Base-by-base conservation (phyloP, 192 early-diverging fungal species). In the Coemansia sp. region DNA sequence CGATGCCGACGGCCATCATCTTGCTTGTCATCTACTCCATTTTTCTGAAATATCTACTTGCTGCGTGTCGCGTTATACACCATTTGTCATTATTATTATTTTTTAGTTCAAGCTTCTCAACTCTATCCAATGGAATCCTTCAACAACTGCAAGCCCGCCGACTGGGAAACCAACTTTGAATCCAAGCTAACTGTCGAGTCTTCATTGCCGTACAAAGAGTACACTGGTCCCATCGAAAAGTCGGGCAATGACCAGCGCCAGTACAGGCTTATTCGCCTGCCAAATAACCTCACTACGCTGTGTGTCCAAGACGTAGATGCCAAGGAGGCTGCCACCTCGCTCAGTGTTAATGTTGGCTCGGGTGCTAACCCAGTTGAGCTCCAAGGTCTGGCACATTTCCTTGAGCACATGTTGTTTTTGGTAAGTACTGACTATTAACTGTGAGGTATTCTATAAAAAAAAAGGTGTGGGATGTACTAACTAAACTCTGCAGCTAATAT, bases 351-450 rank as follows among this genome's bases (percentile, higher is more conserved):
- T 62, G 87, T 93, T 46, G 91, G 91, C 22, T 76, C 85, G 53
- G 63, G 87, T 44, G 78, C 71, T 36, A 87, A 89, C 70, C 87
- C 87, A 6, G 81, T 81, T 70, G 72, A 87, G 46, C 66, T 91
- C 18, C 84, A 75, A 62, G 91, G 90, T 0, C 77, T 93, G 15
- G 91, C 90, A 0, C 91, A 93, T 62, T 92, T 90, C 52, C 84
- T 87, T 65, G 90, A 92, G 70, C 90, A 93, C 66, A 65, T 92
- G 52, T 71, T 92, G 16, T 90, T 89, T 66, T 80, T 89, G 82
- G 76, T 77, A 64, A 68, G 57, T 18, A 36, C 57, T 12, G 4
- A 1, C 1, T 36, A 36, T n/a, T 36, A 34, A 1, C 7, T 16
- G 15, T 27, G 33, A 13, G 15, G 13, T 18, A 15, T 5, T 44